Conservation (phyloP, 352 stramenopile genomes). For the Globisporangium irregulare region DNA sequence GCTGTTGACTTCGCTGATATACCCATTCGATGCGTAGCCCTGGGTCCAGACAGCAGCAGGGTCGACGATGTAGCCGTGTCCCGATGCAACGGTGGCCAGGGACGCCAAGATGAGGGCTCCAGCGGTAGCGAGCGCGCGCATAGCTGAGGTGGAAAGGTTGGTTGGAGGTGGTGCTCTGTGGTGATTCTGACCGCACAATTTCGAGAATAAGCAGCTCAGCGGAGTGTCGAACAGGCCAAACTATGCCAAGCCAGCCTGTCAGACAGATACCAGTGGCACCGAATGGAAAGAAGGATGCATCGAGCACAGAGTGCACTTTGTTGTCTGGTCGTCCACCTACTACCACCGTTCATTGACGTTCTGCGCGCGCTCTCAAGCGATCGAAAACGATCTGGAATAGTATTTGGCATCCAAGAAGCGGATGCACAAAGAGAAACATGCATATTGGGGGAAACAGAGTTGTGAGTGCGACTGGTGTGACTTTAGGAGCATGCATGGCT, state of each 20-base stretch:
- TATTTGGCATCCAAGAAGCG: background rate
- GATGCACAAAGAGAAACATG: background rate
- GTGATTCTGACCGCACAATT: background rate
- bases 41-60: slow-evolving; percentile 30
- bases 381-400: background rate
- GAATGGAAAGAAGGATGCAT: background rate
- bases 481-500: too few species aligned
- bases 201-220: slow-evolving; percentile 6
- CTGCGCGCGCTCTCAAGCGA: background rate
- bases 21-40: slow-evolving; percentile 30
- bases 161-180: background rate
- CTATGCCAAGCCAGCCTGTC: background rate
- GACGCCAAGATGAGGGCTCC: slow-evolving; percentile 9
- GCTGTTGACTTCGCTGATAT: slow-evolving; percentile 22
- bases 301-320: background rate
- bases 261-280: background rate
- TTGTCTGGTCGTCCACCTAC: background rate
- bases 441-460: background rate
- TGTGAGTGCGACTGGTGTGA: too few species aligned
- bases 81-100: slow-evolving; percentile 14
- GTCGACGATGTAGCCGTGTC: slow-evolving; percentile 41
- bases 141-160: background rate
- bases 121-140: slow-evolving; percentile 12
- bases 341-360: background rate
- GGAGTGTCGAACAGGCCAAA: background rate